Base-by-base conservation (phyloP, 2,329 filamentous ascomycete genomes). In the Paecilomyces variotii region DNA sequence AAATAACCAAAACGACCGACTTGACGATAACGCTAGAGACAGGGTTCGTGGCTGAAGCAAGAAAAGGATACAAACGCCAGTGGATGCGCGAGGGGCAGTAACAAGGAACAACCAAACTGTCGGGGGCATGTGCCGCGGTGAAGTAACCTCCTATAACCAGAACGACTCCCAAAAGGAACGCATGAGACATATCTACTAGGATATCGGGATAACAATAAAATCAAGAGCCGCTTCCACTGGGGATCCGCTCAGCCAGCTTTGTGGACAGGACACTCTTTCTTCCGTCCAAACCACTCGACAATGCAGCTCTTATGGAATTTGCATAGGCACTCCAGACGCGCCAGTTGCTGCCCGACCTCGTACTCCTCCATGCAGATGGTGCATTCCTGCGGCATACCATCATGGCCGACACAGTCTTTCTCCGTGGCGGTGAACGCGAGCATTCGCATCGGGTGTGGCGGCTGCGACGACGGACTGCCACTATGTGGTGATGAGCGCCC, bases 361-460 rank as follows among this genome's bases (percentile, higher is more conserved):
- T 86, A 87, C 57, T 87, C 84, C 62, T 86, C 84, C 66, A 87
- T 82, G 67, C 84, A 87, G 56, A 87, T 87, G 7, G 83, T 80
- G 62, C 84, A 87, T 65, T 87, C 84, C 50, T 80, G 79, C 56
- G 74, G 64, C 51, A 76, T 77, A 19, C 82, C 79, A 57, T 84
- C 81, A 25, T 76, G 72, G 4, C 80, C 79, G 1, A 82, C 67
- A 63, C 84, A 87, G 61, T 87, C 84, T 67, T 87, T 87, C 68
- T 87, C 84, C 0, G 81, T 86, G 0, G 84, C 84, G 4, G 72
- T 76, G 62, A 84, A 87, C 1, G 68, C 68, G 12, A 78, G 63
- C 74, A 79, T 78, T 14, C 72, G 71, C 11, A 73, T 61, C 25
- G 67, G 56, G 14, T 66, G 64, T 11, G 65, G 65, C 14, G 65